Evolutionary conservation across 208 protist species (phyloP).

Genomic region (Crithidia bombi): DNA sequence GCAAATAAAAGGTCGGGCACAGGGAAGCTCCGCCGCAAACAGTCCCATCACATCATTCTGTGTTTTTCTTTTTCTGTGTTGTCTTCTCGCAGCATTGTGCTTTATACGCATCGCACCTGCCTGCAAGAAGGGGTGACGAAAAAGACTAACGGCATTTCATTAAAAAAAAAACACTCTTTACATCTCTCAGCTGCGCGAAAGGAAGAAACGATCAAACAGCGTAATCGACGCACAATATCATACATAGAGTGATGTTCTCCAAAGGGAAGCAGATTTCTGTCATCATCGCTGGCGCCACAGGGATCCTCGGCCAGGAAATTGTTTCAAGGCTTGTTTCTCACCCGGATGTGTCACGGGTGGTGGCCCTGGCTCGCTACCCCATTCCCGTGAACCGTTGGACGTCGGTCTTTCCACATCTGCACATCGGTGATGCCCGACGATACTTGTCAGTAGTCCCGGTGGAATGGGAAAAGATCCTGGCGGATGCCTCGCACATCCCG

Average conservation of each 20-base stretch:
- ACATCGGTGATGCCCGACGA: slow-evolving; percentile 52
- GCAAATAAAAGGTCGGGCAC: too few species aligned
- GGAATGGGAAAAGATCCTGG: slow-evolving; percentile 67
- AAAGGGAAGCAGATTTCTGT: slow-evolving; percentile 64
- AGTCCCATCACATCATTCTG: too few species aligned
- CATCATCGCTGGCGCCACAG: slow-evolving; percentile 66
- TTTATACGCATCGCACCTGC: too few species aligned
- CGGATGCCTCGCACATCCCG: slow-evolving; percentile 52
- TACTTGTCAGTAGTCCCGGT: slow-evolving; percentile 64
- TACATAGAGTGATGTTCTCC: slow-evolving; percentile 5
- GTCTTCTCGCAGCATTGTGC: too few species aligned
- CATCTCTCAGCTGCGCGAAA: neutral
- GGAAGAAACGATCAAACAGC: too few species aligned
- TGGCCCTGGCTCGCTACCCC: slow-evolving; percentile 57
- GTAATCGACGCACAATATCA: too few species aligned
- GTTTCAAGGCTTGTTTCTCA: slow-evolving; percentile 70
- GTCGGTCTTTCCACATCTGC: slow-evolving; percentile 50
- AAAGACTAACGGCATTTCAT: too few species aligned
- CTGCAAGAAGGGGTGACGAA: too few species aligned
- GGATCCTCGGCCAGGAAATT: slow-evolving; percentile 57
- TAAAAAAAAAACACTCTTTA: too few species aligned
- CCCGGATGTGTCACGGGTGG: slow-evolving; percentile 59
- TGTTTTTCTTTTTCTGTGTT: too few species aligned
- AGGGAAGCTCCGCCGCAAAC: too few species aligned
- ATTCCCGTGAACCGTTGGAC: slow-evolving; percentile 62